These are phyloP conservation scores for Ophiocordyceps sinensis DNA, from an alignment of 2,329 filamentous ascomycete genomes.

Conservation along the genomic window DNA sequence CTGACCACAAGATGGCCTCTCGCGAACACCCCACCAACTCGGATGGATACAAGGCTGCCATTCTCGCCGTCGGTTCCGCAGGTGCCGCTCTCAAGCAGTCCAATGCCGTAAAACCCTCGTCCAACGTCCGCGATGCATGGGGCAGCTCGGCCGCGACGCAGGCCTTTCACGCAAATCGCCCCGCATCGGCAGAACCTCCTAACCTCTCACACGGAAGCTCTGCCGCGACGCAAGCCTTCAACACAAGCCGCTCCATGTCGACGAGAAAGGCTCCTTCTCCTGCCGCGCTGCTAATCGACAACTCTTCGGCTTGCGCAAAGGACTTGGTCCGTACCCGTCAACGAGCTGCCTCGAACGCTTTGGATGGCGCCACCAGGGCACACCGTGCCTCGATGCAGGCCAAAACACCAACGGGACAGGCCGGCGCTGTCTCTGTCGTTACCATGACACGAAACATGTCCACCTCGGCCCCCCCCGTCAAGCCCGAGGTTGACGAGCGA, in stretches of 20 bases:
- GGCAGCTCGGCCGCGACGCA: conserved; percentile 58
- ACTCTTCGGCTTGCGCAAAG: conserved; percentile 61
- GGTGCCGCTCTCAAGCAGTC: conserved; percentile 14
- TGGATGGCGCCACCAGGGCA: conserved; percentile 59
- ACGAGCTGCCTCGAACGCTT: conserved; percentile 45
- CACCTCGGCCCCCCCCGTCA: conserved; percentile 58
- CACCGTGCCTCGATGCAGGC: conserved; percentile 35
- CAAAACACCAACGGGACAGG: conserved; percentile 37
- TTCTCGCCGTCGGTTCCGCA: conserved; percentile 40
- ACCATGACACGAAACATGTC: conserved; percentile 64
- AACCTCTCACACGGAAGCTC: conserved; percentile 11
- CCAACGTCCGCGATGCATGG: conserved; percentile 21
- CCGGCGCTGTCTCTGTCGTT: conserved; percentile 52
- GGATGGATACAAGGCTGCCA: conserved; percentile 60
- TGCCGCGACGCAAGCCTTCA: conserved; percentile 24
- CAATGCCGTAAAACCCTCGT: neutral
- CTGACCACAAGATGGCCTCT: conserved; percentile 26
- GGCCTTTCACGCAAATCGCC: conserved; percentile 36
- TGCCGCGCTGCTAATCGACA: conserved; percentile 35
- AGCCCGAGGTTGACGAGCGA: conserved; percentile 59
- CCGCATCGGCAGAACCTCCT: conserved; percentile 5
- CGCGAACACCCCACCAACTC: conserved; percentile 51
- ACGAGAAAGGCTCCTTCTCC: conserved; percentile 8
- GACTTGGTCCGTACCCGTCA: conserved; percentile 48
- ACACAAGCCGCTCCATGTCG: conserved; percentile 16